These are phyloP conservation scores for Cardamine resedifolia DNA, from an alignment of 345 rosid genomes.

Conservation along the genomic window DNA sequence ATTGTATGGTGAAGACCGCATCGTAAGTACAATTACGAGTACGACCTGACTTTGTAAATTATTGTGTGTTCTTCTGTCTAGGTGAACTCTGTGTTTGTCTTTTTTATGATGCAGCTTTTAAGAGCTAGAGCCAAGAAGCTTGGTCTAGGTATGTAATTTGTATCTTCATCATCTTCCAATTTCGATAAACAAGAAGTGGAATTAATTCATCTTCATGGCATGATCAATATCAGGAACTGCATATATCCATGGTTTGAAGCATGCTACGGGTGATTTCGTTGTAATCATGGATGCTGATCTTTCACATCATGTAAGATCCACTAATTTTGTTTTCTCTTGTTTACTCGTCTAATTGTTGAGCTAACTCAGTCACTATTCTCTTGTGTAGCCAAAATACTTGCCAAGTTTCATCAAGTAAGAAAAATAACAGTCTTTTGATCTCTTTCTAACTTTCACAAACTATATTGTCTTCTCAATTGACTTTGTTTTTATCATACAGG, in stretches of 20 bases:
- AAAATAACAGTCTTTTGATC: constrained; percentile 30
- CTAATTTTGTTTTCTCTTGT: neutral
- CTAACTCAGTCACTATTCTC: constrained; percentile 16
- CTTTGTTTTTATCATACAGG: constrained; percentile 38
- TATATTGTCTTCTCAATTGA: neutral
- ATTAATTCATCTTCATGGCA: constrained; percentile 18
- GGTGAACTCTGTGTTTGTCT: constrained; percentile 23
- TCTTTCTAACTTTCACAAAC: neutral
- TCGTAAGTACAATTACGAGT: constrained; percentile 50
- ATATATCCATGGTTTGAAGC: constrained; percentile 83
- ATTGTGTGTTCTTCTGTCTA: neutral
- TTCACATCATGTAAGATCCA: constrained; percentile 87
- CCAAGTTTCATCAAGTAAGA: constrained; percentile 92
- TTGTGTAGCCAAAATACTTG: constrained; percentile 92
- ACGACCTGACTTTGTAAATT: neutral
- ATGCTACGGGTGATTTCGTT: constrained; percentile 88
- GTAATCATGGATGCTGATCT: constrained; percentile 99
- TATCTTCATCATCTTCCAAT: neutral
- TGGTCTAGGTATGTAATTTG: constrained; percentile 66
- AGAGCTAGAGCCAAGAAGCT: constrained; percentile 91
- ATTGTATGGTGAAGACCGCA: constrained; percentile 73
- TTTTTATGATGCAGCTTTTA: constrained; percentile 57
- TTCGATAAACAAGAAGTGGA: neutral
- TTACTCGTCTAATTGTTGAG: constrained; percentile 4
- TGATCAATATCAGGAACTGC: constrained; percentile 72